These are phyloP conservation scores for Acephala macrosclerotiorum DNA, from an alignment of 2,329 filamentous ascomycete genomes.

Conservation along the genomic window DNA sequence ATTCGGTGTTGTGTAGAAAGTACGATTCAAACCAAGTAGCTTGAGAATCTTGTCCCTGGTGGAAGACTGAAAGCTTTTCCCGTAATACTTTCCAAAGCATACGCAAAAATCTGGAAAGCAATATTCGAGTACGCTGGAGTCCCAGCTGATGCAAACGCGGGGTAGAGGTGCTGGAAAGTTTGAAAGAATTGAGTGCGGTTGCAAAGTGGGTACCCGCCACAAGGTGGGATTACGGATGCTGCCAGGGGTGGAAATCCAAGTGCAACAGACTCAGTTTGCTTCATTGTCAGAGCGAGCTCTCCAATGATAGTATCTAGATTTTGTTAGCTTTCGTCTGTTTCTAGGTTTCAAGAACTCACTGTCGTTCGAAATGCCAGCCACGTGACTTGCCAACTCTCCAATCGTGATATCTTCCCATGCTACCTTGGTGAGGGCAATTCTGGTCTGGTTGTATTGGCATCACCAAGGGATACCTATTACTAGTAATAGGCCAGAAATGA, in stretches of 20 bases:
- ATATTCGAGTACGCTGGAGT: conserved; percentile 48
- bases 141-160: conserved; percentile 42
- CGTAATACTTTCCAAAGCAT: conserved; percentile 49
- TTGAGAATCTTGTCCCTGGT: conserved; percentile 28
- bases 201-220: conserved; percentile 8
- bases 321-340: not conserved
- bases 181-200: conserved; percentile 17
- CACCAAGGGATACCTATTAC: too few species aligned
- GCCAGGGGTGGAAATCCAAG: conserved; percentile 11
- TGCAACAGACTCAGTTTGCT: not conserved
- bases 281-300: conserved; percentile 4
- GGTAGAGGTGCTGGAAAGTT: conserved; percentile 40
- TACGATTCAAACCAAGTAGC: conserved; percentile 4
- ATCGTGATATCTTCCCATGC: conserved; percentile 31
- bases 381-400: conserved; percentile 27
- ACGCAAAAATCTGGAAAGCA: conserved; percentile 47
- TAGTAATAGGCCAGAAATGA: too few species aligned
- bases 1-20: conserved; percentile 2
- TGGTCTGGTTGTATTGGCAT: too few species aligned
- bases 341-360: conserved; percentile 14
- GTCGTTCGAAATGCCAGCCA: conserved; percentile 23
- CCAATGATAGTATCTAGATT: conserved; percentile 5
- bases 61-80: conserved; percentile 41
- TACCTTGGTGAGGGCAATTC: conserved; percentile 14
- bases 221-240: conserved; percentile 2